A percentile compares a stretch with the other conserved stretches of the same genome.
Evolutionary conservation across 1,139 yeast species (phyloP).

Genomic region (Geotrichum cucujoidarum): DNA sequence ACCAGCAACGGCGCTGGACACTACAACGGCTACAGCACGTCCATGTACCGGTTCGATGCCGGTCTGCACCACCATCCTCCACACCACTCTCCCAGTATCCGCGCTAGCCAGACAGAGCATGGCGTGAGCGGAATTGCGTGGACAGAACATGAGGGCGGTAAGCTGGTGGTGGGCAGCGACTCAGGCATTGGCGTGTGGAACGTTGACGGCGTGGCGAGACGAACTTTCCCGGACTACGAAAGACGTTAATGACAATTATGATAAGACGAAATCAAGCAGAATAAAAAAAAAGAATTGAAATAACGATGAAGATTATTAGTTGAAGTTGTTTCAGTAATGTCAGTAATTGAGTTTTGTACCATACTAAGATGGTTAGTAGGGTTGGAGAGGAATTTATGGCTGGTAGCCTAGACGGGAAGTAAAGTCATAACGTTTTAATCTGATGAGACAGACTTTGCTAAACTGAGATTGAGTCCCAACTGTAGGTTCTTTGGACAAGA

Average conservation of each 20-base stretch:
- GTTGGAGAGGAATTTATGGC: too few species aligned
- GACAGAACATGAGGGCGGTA: slow-evolving; percentile 37
- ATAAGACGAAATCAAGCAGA: neutral
- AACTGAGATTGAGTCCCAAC: too few species aligned
- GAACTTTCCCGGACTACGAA: slow-evolving; percentile 31
- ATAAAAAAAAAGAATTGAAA: neutral
- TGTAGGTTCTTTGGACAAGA: too few species aligned
- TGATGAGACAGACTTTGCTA: too few species aligned
- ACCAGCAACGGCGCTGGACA: neutral
- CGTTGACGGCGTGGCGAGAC: slow-evolving; percentile 31
- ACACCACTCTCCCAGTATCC: neutral
- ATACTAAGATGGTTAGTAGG: too few species aligned
- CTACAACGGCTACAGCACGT: neutral
- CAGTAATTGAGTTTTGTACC: too few species aligned
- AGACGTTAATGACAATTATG: slow-evolving; percentile 5
- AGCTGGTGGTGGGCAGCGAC: slow-evolving; percentile 37
- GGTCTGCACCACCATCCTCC: neutral
- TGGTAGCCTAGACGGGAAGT: too few species aligned
- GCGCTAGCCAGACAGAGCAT: slow-evolving; percentile 26
- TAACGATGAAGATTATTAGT: neutral
- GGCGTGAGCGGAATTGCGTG: slow-evolving; percentile 38
- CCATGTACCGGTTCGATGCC: neutral
- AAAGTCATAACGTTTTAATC: too few species aligned
- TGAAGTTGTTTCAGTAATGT: slow-evolving; percentile 4
- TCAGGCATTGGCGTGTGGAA: slow-evolving; percentile 36